A percentile compares a stretch with the other conserved stretches of the same genome.
These are phyloP conservation scores for Glycyrrhiza uralensis DNA, from an alignment of 306 rosid genomes.

Conservation along the genomic window DNA sequence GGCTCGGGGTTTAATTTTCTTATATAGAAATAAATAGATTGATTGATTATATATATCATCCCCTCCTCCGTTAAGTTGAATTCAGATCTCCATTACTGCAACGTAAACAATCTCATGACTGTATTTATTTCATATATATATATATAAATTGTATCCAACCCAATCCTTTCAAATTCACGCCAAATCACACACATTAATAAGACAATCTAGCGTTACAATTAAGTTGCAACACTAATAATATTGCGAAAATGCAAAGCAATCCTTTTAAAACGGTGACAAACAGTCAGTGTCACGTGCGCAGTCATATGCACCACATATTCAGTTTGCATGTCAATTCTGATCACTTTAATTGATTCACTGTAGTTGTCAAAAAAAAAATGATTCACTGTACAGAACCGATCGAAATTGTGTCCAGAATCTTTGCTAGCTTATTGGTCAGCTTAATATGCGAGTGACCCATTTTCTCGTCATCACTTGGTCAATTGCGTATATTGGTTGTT, in stretches of 20 bases:
- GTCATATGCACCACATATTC: background rate
- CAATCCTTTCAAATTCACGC: background rate
- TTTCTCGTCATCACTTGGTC: background rate
- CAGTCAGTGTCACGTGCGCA: constrained; percentile 16
- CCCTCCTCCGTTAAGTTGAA: too few species aligned
- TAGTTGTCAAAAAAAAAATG: too few species aligned
- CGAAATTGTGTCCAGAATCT: background rate
- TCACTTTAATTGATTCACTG: background rate
- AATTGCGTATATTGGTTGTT: background rate
- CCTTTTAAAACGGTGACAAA: background rate
- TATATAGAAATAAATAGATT: too few species aligned
- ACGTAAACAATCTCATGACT: too few species aligned
- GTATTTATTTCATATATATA: too few species aligned
- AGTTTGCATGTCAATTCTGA: constrained; percentile 22
- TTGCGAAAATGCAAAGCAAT: background rate
- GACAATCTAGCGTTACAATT: too few species aligned
- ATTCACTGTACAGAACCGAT: background rate
- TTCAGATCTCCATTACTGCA: too few species aligned
- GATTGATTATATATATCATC: too few species aligned
- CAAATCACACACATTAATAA: background rate
- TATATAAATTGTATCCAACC: too few species aligned
- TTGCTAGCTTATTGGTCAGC: background rate
- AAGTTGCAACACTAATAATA: too few species aligned
- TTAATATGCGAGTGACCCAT: background rate
- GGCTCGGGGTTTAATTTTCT: too few species aligned